These are phyloP conservation scores for Mycena chlorophos DNA, from an alignment of 768 basidiomycete genomes.

Conservation along the genomic window DNA sequence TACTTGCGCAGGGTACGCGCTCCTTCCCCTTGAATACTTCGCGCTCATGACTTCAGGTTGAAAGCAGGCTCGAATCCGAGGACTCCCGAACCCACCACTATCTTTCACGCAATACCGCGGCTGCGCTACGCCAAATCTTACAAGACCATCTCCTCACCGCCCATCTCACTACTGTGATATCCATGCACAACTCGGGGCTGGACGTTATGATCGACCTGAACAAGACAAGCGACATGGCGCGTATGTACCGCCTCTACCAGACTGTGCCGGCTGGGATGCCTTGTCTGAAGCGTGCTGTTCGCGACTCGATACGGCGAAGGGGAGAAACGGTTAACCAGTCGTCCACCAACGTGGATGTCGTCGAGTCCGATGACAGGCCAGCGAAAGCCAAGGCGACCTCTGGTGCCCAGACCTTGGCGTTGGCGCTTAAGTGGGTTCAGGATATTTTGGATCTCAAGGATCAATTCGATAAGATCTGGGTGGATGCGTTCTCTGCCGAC, in stretches of 20 bases:
- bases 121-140: constrained; percentile 71
- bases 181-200: constrained; percentile 81
- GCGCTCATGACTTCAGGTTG: constrained; percentile 53
- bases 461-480: constrained; percentile 79
- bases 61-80: constrained; percentile 79
- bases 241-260: constrained; percentile 75
- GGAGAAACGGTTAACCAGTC: constrained; percentile 79
- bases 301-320: constrained; percentile 67
- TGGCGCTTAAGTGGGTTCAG: constrained; percentile 92
- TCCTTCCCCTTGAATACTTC: not conserved
- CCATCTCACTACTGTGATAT: constrained; percentile 73
- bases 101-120: constrained; percentile 70
- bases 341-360: constrained; percentile 44
- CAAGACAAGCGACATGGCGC: constrained; percentile 71
- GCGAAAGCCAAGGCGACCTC: constrained; percentile 39
- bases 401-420: constrained; percentile 48
- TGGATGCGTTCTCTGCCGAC: constrained; percentile 67
- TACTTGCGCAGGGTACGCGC: constrained; percentile 74
- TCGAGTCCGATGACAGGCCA: constrained; percentile 44
- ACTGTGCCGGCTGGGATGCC: constrained; percentile 68
- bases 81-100: constrained; percentile 84
- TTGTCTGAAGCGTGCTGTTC: constrained; percentile 63
- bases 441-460: constrained; percentile 90
- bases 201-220: constrained; percentile 84
- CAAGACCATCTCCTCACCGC: constrained; percentile 75